Evolutionary conservation across 768 basidiomycete genomes (phyloP), one percentile per base, ranked within the genome.

Genomic region (Rhizopogon salebrosus): DNA sequence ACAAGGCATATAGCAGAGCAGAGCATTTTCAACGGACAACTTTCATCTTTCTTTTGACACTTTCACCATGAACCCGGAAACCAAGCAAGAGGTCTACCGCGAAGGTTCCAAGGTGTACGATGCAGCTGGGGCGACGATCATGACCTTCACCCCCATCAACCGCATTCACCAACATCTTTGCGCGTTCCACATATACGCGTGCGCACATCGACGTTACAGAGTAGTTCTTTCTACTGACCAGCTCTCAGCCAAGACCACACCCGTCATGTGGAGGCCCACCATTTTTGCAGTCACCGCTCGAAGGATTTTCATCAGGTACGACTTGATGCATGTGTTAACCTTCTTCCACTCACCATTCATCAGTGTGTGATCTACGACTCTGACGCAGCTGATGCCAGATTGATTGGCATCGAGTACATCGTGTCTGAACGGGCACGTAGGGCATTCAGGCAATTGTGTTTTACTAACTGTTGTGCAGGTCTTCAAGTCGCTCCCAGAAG

Each of bases 371-470:
- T 77, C 40, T 75, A 76, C 52, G 75, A 77, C 61, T 68, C 66
- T 0, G 69, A 71, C 41, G 62, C 67, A 36, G 66, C 70, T 13
- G 66, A 72, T 37, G 79, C 79, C 4, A 69, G 74, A 38, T 63
- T 80, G 43, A 79, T 82, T 49, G 79, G 78, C 20, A 75, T 82
- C 39, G 79, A 80, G 59, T 82, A 82, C 55, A 71, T 80, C 50
- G 65, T 80, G 13, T 68, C 70, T 7, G 76, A 77, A 43, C 66
- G 75, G 53, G 65, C 70, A 3, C 34, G 53, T 46, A 54, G 35
- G 42, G 16, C 42, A 38, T 24, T 37, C 8, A 23, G n/a, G 27
- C 43, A 31, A 31, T 29, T 16, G 14, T 42, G 35, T 3, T 10
- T 6, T n/a, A 22, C 35, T 60, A 26, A 54, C 38, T 39, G 18